A percentile compares a stretch with the other conserved stretches of the same genome.
Evolutionary conservation across 2,329 filamentous ascomycete genomes (phyloP).

Genomic region (Trichophyton rubrum): DNA sequence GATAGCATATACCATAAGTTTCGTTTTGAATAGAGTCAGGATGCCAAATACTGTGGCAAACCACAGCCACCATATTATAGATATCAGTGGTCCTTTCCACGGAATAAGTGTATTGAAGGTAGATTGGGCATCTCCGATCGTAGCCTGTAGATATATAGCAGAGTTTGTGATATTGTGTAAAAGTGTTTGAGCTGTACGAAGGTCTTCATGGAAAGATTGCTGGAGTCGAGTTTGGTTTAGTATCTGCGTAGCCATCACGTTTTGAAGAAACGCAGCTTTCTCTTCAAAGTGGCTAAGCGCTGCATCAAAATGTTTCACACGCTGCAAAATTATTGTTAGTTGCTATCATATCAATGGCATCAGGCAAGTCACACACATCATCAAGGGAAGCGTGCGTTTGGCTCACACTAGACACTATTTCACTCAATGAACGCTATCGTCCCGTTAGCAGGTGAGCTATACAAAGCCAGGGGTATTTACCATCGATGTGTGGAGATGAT

Average conservation of each 20-base stretch:
- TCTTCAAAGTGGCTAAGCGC: constrained; percentile 24
- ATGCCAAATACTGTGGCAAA: not conserved
- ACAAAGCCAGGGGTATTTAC: constrained; percentile 16
- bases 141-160: constrained; percentile 14
- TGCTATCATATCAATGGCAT: not conserved
- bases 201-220: constrained; percentile 14
- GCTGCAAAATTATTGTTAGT: constrained; percentile 21
- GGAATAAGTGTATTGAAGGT: not conserved
- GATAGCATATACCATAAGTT: not conserved
- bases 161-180: constrained; percentile 16
- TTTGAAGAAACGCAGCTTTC: constrained; percentile 23
- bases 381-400: constrained; percentile 24
- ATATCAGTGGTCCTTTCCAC: not conserved
- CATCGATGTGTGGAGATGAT: constrained; percentile 24
- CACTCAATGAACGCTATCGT: constrained; percentile 14
- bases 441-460: not conserved
- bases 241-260: constrained; percentile 25
- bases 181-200: constrained; percentile 14
- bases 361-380: constrained; percentile 13
- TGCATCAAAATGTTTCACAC: constrained; percentile 22
- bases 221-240: constrained; percentile 18
- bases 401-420: constrained; percentile 12
- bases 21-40: not conserved
- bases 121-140: constrained; percentile 15
- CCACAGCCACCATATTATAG: not conserved